phyloP scores from a whole-genome alignment of 2,329 filamentous ascomycete species.

The Monilinia polystroma region DNA sequence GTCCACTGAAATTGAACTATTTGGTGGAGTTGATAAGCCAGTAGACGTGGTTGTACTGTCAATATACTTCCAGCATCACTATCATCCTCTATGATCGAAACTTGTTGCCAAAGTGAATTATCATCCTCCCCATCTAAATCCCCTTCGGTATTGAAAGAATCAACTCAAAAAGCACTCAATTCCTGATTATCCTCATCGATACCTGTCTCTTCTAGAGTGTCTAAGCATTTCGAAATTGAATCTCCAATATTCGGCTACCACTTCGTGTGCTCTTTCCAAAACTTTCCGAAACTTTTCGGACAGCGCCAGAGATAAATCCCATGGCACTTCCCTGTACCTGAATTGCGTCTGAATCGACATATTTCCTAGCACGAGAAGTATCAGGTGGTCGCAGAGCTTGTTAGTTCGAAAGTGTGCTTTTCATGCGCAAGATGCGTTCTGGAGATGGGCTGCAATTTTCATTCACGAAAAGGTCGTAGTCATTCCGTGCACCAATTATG shows the following conservation, averaged over 20 bases:
- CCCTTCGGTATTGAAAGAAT: slow-evolving; percentile 24
- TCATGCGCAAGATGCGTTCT: slow-evolving; percentile 18
- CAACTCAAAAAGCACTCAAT: slow-evolving; percentile 26
- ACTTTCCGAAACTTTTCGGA: slow-evolving; percentile 24
- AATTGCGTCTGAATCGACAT: slow-evolving; percentile 25
- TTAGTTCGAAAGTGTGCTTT: slow-evolving; percentile 20
- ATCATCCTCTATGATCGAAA: too few species aligned
- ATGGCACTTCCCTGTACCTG: slow-evolving; percentile 25
- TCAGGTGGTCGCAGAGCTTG: slow-evolving; percentile 24
- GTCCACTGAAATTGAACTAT: neutral
- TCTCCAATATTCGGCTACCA: slow-evolving; percentile 24
- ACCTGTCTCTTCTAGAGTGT: slow-evolving; percentile 24
- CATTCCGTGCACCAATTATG: slow-evolving; percentile 8
- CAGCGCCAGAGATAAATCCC: slow-evolving; percentile 21
- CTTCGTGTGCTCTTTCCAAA: slow-evolving; percentile 21
- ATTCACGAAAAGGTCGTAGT: slow-evolving; percentile 11
- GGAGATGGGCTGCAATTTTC: neutral
- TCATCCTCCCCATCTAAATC: slow-evolving; percentile 25
- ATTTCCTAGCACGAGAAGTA: slow-evolving; percentile 22
- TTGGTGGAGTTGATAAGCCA: neutral
- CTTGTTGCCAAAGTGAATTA: neutral
- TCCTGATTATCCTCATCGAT: slow-evolving; percentile 26
- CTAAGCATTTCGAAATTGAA: slow-evolving; percentile 26
- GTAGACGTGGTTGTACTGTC: neutral
- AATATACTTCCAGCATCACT: neutral